Conservation (phyloP, 257 asterid genomes). For the Ehretia macrophylla region DNA sequence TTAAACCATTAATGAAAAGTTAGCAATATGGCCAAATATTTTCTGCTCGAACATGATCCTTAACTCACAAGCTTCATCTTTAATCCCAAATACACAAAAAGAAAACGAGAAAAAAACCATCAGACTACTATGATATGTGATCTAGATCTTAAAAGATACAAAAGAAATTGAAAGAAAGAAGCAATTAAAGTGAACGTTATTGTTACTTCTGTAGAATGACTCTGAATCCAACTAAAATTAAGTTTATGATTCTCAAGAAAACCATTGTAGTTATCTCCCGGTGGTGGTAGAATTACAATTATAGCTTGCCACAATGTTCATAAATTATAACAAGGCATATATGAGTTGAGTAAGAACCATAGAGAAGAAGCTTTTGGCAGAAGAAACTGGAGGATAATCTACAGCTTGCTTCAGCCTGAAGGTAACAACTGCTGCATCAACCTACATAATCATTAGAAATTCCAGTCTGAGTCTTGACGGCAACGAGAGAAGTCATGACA, state of each 20-base stretch:
- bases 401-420: constrained; percentile 63
- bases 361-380: constrained; percentile 88
- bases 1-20: constrained; percentile 11
- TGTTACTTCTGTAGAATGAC: too few species aligned
- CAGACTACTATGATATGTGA: too few species aligned
- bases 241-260: neutral
- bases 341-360: constrained; percentile 40
- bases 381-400: constrained; percentile 76
- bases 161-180: neutral
- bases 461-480: too few species aligned
- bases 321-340: neutral
- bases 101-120: too few species aligned
- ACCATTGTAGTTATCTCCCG: neutral
- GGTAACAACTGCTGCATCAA: constrained; percentile 85
- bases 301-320: too few species aligned
- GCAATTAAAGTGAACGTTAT: too few species aligned
- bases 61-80: neutral
- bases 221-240: too few species aligned
- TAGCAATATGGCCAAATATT: constrained; percentile 3
- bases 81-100: too few species aligned
- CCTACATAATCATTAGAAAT: constrained; percentile 33
- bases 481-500: too few species aligned
- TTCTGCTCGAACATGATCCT: too few species aligned
- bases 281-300: neutral
- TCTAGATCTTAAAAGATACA: neutral